Percentiles rank a stretch among this genome's conserved stretches.
Conservation (phyloP, 768 basidiomycete species). For the Suillus hirtellus region DNA sequence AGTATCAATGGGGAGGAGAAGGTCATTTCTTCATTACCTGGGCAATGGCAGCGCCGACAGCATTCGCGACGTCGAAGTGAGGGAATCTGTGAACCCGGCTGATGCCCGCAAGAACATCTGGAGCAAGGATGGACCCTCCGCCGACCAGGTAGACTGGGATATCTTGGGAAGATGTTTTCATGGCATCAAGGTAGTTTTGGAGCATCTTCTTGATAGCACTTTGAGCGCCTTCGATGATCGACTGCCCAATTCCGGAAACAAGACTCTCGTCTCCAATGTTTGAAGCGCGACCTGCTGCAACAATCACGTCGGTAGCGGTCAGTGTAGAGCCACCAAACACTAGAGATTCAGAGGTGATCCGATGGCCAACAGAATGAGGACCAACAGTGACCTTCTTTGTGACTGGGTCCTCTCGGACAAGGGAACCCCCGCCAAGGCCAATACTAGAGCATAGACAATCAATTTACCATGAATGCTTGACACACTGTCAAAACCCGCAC, state of each 20-base stretch:
- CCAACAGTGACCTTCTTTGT: constrained; percentile 51
- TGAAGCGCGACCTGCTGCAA: constrained; percentile 38
- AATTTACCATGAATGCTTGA: background rate
- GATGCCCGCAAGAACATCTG: constrained; percentile 51
- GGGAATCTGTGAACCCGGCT: constrained; percentile 50
- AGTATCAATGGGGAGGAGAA: background rate
- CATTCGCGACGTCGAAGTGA: constrained; percentile 58
- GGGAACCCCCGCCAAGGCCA: constrained; percentile 66
- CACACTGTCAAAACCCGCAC: constrained; percentile 18
- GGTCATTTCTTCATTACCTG: constrained; percentile 23
- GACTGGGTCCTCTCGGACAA: constrained; percentile 38
- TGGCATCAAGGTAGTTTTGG: constrained; percentile 54
- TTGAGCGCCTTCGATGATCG: constrained; percentile 36
- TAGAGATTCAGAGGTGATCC: constrained; percentile 46
- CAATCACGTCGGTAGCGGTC: constrained; percentile 64
- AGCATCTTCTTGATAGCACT: constrained; percentile 42
- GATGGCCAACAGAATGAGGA: constrained; percentile 65
- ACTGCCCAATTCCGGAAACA: constrained; percentile 23
- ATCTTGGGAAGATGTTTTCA: constrained; percentile 65
- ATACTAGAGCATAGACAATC: constrained; percentile 37
- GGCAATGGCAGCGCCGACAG: constrained; percentile 55
- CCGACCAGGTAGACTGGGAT: constrained; percentile 63
- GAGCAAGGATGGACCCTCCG: constrained; percentile 62
- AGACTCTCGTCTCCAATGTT: constrained; percentile 29
- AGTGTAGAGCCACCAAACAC: constrained; percentile 58